Percentiles rank a stretch among this genome's conserved stretches.
Conservation (phyloP, 2,329 filamentous ascomycete genomes). For the Colletotrichum agaves region DNA sequence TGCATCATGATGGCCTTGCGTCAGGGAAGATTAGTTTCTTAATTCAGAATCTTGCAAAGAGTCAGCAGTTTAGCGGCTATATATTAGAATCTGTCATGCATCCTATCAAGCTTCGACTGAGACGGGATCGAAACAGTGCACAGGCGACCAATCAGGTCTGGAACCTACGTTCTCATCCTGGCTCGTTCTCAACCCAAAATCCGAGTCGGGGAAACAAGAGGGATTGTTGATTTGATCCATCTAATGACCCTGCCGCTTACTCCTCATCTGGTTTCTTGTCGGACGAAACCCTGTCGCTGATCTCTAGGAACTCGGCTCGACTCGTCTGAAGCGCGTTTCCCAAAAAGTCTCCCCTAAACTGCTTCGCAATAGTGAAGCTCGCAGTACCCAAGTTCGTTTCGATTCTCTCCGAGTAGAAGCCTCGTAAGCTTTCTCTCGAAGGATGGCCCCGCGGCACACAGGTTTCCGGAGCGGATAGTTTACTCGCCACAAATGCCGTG, state of each 20-base stretch:
- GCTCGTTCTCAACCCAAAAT: background rate
- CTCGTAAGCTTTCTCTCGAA: background rate
- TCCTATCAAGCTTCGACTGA: slow-evolving; percentile 23
- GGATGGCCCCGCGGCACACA: background rate
- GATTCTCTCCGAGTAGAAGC: background rate
- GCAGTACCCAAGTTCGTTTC: background rate
- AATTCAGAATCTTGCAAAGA: no score
- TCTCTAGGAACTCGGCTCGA: background rate
- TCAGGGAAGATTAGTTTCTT: no score
- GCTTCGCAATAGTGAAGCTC: background rate
- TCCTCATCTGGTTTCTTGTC: slow-evolving; percentile 6
- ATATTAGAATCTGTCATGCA: background rate
- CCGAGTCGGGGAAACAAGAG: background rate
- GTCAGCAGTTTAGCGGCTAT: background rate
- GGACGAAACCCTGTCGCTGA: background rate
- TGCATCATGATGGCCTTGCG: no score
- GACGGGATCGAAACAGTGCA: slow-evolving; percentile 9
- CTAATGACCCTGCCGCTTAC: background rate
- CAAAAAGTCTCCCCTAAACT: background rate
- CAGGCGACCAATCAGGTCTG: background rate
- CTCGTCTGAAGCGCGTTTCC: background rate
- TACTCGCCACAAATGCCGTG: background rate
- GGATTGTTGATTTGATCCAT: background rate
- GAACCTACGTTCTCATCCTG: background rate
- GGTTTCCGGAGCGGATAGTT: background rate